Evolutionary conservation across 1,284 basidiomycete genomes (phyloP), one percentile per base, ranked within the genome.

Genomic region (Ceratobasidium papillatum): DNA sequence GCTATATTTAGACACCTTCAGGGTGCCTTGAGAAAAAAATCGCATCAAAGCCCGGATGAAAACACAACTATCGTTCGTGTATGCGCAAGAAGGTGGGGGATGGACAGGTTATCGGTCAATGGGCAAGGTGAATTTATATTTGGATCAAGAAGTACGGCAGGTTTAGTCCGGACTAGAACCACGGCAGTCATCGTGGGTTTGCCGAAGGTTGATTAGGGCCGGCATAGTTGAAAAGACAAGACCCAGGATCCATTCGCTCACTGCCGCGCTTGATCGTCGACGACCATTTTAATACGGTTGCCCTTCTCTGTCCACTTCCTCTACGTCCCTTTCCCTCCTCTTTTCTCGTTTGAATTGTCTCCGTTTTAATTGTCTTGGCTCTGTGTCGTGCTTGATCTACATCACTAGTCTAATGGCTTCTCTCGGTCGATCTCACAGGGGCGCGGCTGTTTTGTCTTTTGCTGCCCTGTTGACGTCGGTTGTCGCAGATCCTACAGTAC

Each of bases 341-440:
- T 4, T 58, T 69, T 52, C 41, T n/a, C 30, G 25, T 51, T 25
- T 54, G 34, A 22, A 32, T 56, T 36, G 56, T 43, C 54, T 22
- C 22, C 8, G 3, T 14, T 34, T 4, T 43, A 61, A 47, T 47
- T 14, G 38, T 14, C 38, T 41, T 41, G 38, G 7, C 14, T 41
- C 38, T 41, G 38, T 54, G 14, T 68, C 51, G 32, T 49, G 22
- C n/a, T 17, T n/a, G n/a, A 14, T 68, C 34, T 56, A n/a, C 14
- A 19, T 56, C 49, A 45, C 32, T 22, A 64, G 58, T 69, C 52
- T 61, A 64, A 69, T 69, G 66, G 52, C 34, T 36, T 69, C 66
- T 19, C 25, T 58, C 25, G 34, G 22, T 34, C 51, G 43, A 45
- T 43, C 52, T 58, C 51, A 32, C 4, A 41, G 38, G 66, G 52